Base-by-base conservation (phyloP, 805 yeast genomes). In the Candida hispaniensis region DNA sequence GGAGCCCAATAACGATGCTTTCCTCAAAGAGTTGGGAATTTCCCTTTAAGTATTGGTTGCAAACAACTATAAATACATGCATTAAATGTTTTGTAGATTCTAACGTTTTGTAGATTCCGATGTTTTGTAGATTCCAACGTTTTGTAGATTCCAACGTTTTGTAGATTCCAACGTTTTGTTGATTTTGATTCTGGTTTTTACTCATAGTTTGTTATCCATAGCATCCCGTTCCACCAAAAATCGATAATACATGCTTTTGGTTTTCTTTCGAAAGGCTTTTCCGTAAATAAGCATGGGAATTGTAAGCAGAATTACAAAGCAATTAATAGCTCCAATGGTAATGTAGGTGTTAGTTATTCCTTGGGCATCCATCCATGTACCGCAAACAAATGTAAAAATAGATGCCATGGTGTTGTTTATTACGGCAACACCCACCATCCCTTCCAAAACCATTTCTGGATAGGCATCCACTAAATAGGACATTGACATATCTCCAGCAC, bases 1-100 rank as follows among this genome's bases (percentile, higher is more conserved):
- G 55, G 67, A 72, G 48, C 93, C 93, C 34, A 71, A 68, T 47
- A 69, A 75, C 30, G 71, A 66, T 20, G 86, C 93, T 1, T 82
- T 82, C 61, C 61, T 80, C 14, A 22, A 24, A 23, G 36, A 32
- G 36, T 28, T 38, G 7, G 26, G 25, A 7, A 40, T 25, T 26
- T 25, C 39, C n/a, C n/a, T n/a, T n/a, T n/a, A n/a, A n/a, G n/a
- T n/a, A n/a, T n/a, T n/a, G n/a, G n/a, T n/a, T n/a, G n/a, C n/a
- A n/a, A n/a, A n/a, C n/a, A n/a, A n/a, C n/a, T n/a, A n/a, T n/a
- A n/a, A n/a, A n/a, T n/a, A n/a, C n/a, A n/a, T n/a, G n/a, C n/a
- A n/a, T n/a, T n/a, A n/a, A n/a, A n/a, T n/a, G n/a, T n/a, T n/a
- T n/a, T n/a, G n/a, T n/a, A n/a, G n/a, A n/a, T n/a, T n/a, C n/a